Percentiles rank a stretch among this genome's conserved stretches.
Conservation (phyloP, 106 monocot genomes). For the Amphibolis antarctica region DNA sequence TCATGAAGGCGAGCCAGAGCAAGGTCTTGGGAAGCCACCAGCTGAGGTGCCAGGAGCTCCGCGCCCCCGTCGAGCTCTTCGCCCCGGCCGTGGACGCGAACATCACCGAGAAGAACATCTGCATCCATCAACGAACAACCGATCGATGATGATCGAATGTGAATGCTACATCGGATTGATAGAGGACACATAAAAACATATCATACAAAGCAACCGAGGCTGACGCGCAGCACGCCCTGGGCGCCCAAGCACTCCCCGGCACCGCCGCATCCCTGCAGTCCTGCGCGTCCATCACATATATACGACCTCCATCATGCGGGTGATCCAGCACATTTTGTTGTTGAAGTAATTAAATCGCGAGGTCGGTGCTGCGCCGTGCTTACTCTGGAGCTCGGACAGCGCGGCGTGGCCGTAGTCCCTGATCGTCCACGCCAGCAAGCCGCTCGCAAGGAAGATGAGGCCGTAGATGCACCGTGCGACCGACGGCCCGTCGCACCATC, state of each 20-base stretch:
- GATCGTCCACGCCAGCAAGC: slow-evolving; percentile 73
- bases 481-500: slow-evolving; percentile 49
- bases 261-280: slow-evolving; percentile 63
- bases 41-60: slow-evolving; percentile 78
- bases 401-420: slow-evolving; percentile 61
- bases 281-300: slow-evolving; percentile 18
- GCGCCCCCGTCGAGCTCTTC: slow-evolving; percentile 35
- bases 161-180: too few species aligned
- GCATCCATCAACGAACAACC: too few species aligned
- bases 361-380: background rate
- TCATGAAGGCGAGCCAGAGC: slow-evolving; percentile 52
- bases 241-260: slow-evolving; percentile 66
- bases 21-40: slow-evolving; percentile 74
- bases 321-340: background rate
- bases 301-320: background rate
- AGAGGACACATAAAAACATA: too few species aligned
- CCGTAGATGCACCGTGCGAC: slow-evolving; percentile 63
- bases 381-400: slow-evolving; percentile 67
- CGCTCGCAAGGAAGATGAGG: slow-evolving; percentile 62
- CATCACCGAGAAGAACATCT: slow-evolving; percentile 85
- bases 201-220: slow-evolving; percentile 92
- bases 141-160: too few species aligned
- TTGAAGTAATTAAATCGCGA: background rate
- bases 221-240: slow-evolving; percentile 81
- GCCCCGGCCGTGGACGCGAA: slow-evolving; percentile 58